phyloP scores from a whole-genome alignment of 2,329 filamentous ascomycete species.

The Cryphonectria carpinicola region DNA sequence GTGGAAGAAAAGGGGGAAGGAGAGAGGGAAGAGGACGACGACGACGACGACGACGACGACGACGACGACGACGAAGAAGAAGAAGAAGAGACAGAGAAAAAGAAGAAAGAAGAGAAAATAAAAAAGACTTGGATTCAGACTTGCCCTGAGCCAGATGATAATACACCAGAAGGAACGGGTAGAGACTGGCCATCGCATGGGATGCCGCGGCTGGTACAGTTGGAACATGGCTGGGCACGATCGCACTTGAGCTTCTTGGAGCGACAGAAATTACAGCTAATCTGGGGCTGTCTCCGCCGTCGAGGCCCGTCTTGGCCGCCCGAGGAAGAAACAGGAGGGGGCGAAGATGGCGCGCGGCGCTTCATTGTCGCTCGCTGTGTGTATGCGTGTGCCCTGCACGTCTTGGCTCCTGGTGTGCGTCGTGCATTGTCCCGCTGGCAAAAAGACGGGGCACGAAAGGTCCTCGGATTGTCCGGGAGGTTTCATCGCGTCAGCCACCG shows the following conservation, averaged over 20 bases:
- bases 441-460: background rate
- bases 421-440: background rate
- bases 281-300: constrained; percentile 36
- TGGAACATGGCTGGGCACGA: constrained; percentile 36
- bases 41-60: background rate
- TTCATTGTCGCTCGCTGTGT: constrained; percentile 13
- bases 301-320: constrained; percentile 1
- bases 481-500: background rate
- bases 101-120: background rate
- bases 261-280: constrained; percentile 39
- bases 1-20: background rate
- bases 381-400: background rate
- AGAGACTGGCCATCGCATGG: constrained; percentile 32
- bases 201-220: constrained; percentile 35
- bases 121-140: background rate
- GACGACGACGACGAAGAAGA: background rate
- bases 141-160: background rate
- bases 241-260: constrained; percentile 41
- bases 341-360: constrained; percentile 13
- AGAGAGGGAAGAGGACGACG: background rate
- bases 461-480: constrained; percentile 11
- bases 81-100: background rate
- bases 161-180: background rate
- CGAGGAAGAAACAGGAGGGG: background rate
- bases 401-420: background rate